phyloP scores from a whole-genome alignment of 2,329 filamentous ascomycete species.

The Colletotrichum plurivorum region DNA sequence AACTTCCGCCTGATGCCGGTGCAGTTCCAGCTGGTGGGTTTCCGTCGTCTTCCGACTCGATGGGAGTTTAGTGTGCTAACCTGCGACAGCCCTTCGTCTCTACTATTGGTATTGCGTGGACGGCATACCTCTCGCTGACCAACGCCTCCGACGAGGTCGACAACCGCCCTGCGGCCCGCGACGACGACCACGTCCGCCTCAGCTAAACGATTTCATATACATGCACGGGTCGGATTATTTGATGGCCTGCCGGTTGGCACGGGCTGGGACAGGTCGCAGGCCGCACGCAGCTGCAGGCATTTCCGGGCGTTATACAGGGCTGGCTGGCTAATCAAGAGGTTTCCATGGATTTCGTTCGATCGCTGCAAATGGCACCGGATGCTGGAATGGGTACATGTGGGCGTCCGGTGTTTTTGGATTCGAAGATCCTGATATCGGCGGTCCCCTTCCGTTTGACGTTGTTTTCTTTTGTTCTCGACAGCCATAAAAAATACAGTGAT shows the following conservation, averaged over 20 bases:
- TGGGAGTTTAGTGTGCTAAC: neutral
- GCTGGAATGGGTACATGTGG: slow-evolving; percentile 6
- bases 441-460: neutral
- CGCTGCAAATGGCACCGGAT: slow-evolving; percentile 14
- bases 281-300: slow-evolving; percentile 8
- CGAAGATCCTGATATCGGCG: neutral
- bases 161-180: slow-evolving; percentile 44
- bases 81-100: slow-evolving; percentile 87
- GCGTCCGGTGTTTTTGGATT: slow-evolving; percentile 24
- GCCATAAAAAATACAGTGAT: slow-evolving; percentile 4
- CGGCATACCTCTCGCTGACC: slow-evolving; percentile 92
- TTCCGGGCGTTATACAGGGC: slow-evolving; percentile 9
- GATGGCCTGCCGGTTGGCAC: slow-evolving; percentile 14
- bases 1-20: slow-evolving; percentile 97
- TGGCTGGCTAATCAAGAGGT: neutral
- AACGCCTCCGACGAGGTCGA: slow-evolving; percentile 84
- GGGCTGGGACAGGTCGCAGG: slow-evolving; percentile 9
- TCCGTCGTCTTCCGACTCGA: slow-evolving; percentile 53
- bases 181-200: slow-evolving; percentile 53
- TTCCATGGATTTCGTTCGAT: neutral
- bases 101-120: slow-evolving; percentile 96
- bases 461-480: slow-evolving; percentile 18
- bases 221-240: neutral
- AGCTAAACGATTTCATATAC: slow-evolving; percentile 37
- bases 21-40: slow-evolving; percentile 94